Evolutionary conservation across 768 basidiomycete genomes (phyloP).

Genomic region (Rhizopogon salebrosus): DNA sequence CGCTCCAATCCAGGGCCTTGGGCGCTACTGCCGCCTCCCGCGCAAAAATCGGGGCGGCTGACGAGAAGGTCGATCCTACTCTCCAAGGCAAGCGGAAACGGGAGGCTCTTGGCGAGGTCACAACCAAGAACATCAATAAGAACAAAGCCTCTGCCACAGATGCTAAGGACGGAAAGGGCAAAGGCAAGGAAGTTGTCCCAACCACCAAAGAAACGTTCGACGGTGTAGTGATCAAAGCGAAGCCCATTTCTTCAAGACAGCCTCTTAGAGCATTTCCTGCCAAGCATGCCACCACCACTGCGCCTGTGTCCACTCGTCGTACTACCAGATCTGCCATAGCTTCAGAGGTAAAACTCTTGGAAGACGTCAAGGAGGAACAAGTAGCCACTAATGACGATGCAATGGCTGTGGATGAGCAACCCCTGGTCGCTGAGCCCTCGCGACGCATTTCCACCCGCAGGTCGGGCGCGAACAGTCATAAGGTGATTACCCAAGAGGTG

Average conservation of each 20-base stretch:
- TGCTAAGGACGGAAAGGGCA: slow-evolving; percentile 44
- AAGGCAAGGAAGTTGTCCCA: slow-evolving; percentile 37
- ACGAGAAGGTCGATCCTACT: slow-evolving; percentile 41
- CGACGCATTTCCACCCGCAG: slow-evolving; percentile 24
- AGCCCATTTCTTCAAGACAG: slow-evolving; percentile 37
- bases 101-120: slow-evolving; percentile 69
- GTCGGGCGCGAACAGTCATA: slow-evolving; percentile 13
- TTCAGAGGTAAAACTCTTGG: slow-evolving; percentile 22
- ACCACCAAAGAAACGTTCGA: slow-evolving; percentile 50
- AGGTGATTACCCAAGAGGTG: slow-evolving; percentile 23
- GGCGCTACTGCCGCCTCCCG: slow-evolving; percentile 33
- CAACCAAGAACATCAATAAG: slow-evolving; percentile 44
- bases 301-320: slow-evolving; percentile 31
- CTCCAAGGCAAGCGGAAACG: slow-evolving; percentile 68
- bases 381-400: slow-evolving; percentile 41
- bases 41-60: slow-evolving; percentile 18
- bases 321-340: slow-evolving; percentile 24
- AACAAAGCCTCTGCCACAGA: slow-evolving; percentile 36
- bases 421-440: slow-evolving; percentile 14
- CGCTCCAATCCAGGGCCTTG: slow-evolving; percentile 36
- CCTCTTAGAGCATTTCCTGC: slow-evolving; percentile 38
- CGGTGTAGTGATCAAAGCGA: slow-evolving; percentile 57
- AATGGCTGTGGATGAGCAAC: slow-evolving; percentile 44
- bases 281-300: slow-evolving; percentile 29
- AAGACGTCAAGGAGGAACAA: slow-evolving; percentile 30